These are phyloP conservation scores for Lichtheimia ramosa DNA, from an alignment of 371 early-diverging fungal genomes.

Conservation along the genomic window DNA sequence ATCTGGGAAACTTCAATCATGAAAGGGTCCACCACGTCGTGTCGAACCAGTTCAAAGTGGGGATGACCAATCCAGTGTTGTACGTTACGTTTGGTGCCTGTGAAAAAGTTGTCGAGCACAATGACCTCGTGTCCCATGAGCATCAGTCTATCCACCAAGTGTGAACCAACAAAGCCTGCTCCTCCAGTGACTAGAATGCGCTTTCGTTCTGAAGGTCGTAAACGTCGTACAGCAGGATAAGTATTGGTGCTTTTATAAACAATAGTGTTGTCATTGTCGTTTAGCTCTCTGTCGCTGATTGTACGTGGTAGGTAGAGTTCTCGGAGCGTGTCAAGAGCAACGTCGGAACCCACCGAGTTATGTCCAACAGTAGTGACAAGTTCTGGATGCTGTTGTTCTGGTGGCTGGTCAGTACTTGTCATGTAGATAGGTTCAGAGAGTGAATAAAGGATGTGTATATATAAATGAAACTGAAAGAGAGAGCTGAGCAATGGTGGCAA, in stretches of 20 bases:
- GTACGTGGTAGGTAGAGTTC: slow-evolving; percentile 46
- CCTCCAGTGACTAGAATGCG: slow-evolving; percentile 90
- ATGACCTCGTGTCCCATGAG: slow-evolving; percentile 87
- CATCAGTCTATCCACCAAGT: slow-evolving; percentile 85
- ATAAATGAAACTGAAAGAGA: too few species aligned
- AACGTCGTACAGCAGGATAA: slow-evolving; percentile 56
- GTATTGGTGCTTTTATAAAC: slow-evolving; percentile 46
- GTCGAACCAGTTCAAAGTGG: slow-evolving; percentile 82
- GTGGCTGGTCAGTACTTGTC: too few species aligned
- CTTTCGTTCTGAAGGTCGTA: slow-evolving; percentile 59
- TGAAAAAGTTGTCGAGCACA: slow-evolving; percentile 87
- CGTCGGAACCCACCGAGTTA: slow-evolving; percentile 38
- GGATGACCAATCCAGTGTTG: slow-evolving; percentile 90
- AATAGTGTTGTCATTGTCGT: slow-evolving; percentile 40
- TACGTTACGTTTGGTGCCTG: slow-evolving; percentile 70
- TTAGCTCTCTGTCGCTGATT: slow-evolving; percentile 29
- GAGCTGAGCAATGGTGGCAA: too few species aligned
- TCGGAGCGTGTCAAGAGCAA: slow-evolving; percentile 37
- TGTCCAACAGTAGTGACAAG: slow-evolving; percentile 43
- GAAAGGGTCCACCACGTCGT: slow-evolving; percentile 84
- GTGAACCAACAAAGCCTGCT: slow-evolving; percentile 89
- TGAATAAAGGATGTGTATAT: too few species aligned
- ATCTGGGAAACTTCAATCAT: slow-evolving; percentile 87
- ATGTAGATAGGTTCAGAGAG: too few species aligned
- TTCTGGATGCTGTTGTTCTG: neutral